phyloP scores from a whole-genome alignment of 371 early-diverging fungal genomes.

The Synchytrium microbalum region DNA sequence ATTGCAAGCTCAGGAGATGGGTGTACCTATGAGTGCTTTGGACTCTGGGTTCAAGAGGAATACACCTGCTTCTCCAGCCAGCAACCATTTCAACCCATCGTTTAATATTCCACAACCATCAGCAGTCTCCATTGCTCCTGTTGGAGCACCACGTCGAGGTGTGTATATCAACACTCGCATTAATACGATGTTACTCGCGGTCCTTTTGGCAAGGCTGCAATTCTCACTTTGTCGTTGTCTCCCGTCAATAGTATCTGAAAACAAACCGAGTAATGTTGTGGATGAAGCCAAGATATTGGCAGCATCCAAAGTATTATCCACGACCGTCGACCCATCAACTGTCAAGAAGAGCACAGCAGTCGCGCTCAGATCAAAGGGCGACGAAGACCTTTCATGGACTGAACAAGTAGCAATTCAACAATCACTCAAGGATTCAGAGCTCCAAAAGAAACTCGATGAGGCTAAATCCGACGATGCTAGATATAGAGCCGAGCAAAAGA shows the following conservation, averaged over 20 bases:
- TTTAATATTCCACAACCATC: neutral
- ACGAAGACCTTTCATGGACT: neutral
- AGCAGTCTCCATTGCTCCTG: neutral
- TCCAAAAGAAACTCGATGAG: neutral
- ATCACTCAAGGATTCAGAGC: neutral
- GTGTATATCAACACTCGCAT: neutral
- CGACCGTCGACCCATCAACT: neutral
- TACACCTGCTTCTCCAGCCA: neutral
- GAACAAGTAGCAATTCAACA: neutral
- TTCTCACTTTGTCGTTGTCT: neutral
- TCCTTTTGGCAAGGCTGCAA: no score
- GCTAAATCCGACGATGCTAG: neutral
- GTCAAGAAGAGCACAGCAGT: neutral
- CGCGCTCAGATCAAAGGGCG: neutral
- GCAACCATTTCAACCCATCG: neutral
- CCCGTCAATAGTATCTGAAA: neutral
- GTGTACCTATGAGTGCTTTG: neutral
- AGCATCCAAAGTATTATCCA: neutral
- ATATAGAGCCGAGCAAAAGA: neutral
- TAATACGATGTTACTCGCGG: no score
- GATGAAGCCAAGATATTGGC: neutral
- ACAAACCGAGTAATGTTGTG: neutral
- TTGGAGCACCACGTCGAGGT: neutral
- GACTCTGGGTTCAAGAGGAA: neutral
- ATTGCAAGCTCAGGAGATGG: conserved; percentile 37